Evolutionary conservation across 176 grass and related monocot species (phyloP), one percentile per base, ranked within the genome.

Genomic region (Alopecurus myosuroides): DNA sequence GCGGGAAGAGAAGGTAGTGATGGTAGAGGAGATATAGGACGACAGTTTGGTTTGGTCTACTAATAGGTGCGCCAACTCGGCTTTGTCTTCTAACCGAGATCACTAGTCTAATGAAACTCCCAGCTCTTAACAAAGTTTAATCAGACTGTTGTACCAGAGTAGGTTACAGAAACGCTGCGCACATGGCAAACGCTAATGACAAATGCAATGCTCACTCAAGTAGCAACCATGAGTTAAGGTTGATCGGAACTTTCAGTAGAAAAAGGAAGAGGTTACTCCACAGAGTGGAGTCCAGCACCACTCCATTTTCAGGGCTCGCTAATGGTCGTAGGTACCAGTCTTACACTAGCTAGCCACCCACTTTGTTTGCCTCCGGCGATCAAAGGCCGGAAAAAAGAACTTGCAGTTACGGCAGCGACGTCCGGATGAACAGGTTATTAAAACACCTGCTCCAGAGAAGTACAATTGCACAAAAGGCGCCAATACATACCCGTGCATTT

Each of bases 1-100:
- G 10, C 62, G 11, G 0, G 41, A 75, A 70, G 42, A 86, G 44
- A 19, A 49, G 10, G 34, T 30, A 46, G 15, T 5, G 50, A 9
- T 23, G 15, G 14, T 49, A 17, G 46, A 49, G 14, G 14, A 30
- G n/a, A n/a, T n/a, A n/a, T n/a, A 5, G 39, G 25, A 63, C 13
- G 37, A 70, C 13, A 29, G 62, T 53, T 90, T 71, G 4, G 28
- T 86, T 72, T 82, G 65, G 79, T 45, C 41, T 37, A 78, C 52
- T 78, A 25, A 25, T 82, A 20, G 53, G 84, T 65, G 53, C 36
- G 77, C 18, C 78, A 73, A 56, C 77, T 33, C 55, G 13, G 44
- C 35, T 65, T 81, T 76, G 33, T 46, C 50, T 70, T 86, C 40
- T 39, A 44, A 71, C 19, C 7, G 44, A 53, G 31, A 69, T 9